Conservation (phyloP, 257 asterid genomes). For the Penstemon barbatus region DNA sequence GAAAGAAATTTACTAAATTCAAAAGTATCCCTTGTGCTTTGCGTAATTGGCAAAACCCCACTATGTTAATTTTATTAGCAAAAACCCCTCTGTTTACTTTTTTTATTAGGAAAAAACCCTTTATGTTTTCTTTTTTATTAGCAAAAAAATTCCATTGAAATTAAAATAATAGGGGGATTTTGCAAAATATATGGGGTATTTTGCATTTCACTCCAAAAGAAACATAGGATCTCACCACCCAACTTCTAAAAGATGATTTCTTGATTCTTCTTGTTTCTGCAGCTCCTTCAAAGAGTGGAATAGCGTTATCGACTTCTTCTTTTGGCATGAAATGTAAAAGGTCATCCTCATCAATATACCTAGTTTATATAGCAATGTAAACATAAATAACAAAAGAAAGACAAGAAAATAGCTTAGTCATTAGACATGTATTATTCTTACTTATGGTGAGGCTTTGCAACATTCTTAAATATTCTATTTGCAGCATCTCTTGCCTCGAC, state of each 20-base stretch:
- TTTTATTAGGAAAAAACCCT: too few species aligned
- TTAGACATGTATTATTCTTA: constrained; percentile 30
- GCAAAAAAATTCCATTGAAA: too few species aligned
- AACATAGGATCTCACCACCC: constrained; percentile 57
- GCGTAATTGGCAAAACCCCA: too few species aligned
- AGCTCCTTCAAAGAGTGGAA: constrained; percentile 67
- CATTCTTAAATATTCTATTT: constrained; percentile 52
- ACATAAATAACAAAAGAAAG: neutral
- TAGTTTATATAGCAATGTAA: constrained; percentile 21
- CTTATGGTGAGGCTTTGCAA: constrained; percentile 65
- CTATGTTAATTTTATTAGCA: too few species aligned
- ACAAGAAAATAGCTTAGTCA: neutral
- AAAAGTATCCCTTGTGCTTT: too few species aligned
- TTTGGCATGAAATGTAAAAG: constrained; percentile 56
- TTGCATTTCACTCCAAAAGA: neutral
- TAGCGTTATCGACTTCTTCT: constrained; percentile 63
- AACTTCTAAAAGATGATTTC: constrained; percentile 61
- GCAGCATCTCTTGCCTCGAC: constrained; percentile 68
- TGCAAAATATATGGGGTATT: too few species aligned
- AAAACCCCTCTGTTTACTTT: too few species aligned
- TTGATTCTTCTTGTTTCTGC: constrained; percentile 57
- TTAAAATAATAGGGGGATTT: too few species aligned
- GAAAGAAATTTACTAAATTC: neutral
- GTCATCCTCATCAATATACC: constrained; percentile 72
- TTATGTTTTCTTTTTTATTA: too few species aligned